Evolutionary conservation across 495 filamentous ascomycete species (phyloP), one percentile per base, ranked within the genome.

Genomic region (Aspergillus wentii): DNA sequence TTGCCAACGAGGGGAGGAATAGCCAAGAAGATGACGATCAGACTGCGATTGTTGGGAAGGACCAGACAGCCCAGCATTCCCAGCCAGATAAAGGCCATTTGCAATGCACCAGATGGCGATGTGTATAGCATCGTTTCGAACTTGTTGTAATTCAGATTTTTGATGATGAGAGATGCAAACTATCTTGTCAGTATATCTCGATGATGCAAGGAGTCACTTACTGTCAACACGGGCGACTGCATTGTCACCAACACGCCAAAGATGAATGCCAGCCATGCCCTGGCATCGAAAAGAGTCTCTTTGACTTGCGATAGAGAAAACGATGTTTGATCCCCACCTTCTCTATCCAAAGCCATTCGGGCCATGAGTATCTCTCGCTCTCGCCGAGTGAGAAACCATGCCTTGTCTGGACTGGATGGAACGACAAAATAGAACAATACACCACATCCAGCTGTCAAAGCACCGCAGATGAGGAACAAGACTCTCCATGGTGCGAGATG

Each of bases 201-300:
- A n/a, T n/a, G n/a, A n/a, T n/a, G n/a, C n/a, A n/a, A 15, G 31
- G 23, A 34, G 19, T 4, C 5, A 20, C 33, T n/a, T 14, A 36
- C 33, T 10, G 38, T 33, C 19, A 46, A 10, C 25, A 38, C 41
- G 1, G 33, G 33, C 0, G 33, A 33, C 8, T 38, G 28, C 33
- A 52, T 21, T 4, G 37, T 48, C 5, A 44, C 28, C 8, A 44
- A 22, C 4, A 39, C 21, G 46, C 74, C 79, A 41, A 79, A 68
- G 8, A 71, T 41, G 21, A 70, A 70, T 13, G 78, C 62, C 2
- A 76, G 64, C 59, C 70, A 77, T n/a, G 72, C 50, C 50, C 78
- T 80, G 34, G 66, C 42, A 47, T 82, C 77, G 3, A 61, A 20
- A 11, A 65, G 25, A 1, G 69, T 64, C 39, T 80, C 78, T 10